These are phyloP conservation scores for Pyrrhoderma noxium DNA, from an alignment of 1,284 basidiomycete genomes.

Conservation along the genomic window DNA sequence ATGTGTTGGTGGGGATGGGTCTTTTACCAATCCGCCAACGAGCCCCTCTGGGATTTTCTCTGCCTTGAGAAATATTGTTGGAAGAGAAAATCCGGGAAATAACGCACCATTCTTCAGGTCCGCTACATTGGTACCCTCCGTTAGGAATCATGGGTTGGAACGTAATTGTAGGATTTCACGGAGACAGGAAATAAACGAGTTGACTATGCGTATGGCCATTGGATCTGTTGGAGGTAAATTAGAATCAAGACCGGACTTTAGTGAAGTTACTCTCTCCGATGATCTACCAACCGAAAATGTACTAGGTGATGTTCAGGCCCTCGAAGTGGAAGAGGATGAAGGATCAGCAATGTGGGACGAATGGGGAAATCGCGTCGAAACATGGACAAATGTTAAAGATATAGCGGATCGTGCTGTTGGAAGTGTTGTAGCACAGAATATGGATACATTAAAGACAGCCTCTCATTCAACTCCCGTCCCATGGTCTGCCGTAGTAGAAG, in stretches of 20 bases:
- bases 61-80: slow-evolving; percentile 18
- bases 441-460: slow-evolving; percentile 26
- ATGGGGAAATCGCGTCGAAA: slow-evolving; percentile 61
- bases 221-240: slow-evolving; percentile 65
- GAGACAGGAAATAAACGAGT: slow-evolving; percentile 68
- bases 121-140: slow-evolving; percentile 61
- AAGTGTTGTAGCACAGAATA: slow-evolving; percentile 42
- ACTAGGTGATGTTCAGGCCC: background rate
- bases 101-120: slow-evolving; percentile 58
- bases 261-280: no score
- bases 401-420: slow-evolving; percentile 71
- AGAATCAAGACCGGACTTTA: slow-evolving; percentile 23
- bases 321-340: slow-evolving; percentile 15
- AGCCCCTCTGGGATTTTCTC: slow-evolving; percentile 9
- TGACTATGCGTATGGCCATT: slow-evolving; percentile 73
- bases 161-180: slow-evolving; percentile 49
- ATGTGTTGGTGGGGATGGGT: background rate
- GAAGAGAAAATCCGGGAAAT: slow-evolving; percentile 19
- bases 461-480: slow-evolving; percentile 52
- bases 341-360: slow-evolving; percentile 44
- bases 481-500: slow-evolving; percentile 55
- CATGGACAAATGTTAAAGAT: slow-evolving; percentile 60
- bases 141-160: slow-evolving; percentile 52
- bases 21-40: slow-evolving; percentile 20
- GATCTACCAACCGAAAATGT: background rate